Conservation (phyloP, 495 filamentous ascomycete species). For the Astrothelium subdiscretum region DNA sequence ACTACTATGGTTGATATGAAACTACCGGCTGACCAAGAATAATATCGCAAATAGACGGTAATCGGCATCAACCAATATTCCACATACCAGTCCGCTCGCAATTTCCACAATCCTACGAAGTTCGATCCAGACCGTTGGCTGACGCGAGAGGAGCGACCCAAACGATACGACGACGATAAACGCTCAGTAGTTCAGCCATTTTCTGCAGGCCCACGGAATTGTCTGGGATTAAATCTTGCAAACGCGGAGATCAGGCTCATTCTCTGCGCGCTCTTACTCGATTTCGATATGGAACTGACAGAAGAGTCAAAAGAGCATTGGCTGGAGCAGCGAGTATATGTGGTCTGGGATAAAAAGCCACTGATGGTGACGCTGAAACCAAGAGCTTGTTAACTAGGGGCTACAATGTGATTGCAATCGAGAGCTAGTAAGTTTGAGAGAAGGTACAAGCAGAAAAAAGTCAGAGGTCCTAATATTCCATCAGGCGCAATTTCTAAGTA, state of each 20-base stretch:
- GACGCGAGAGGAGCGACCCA: not conserved
- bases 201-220: constrained; percentile 8
- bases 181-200: constrained; percentile 6
- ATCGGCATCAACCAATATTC: constrained; percentile 36
- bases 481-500: not conserved
- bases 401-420: not conserved
- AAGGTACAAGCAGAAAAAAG: not conserved
- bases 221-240: constrained; percentile 16
- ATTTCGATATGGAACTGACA: constrained; percentile 20
- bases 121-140: constrained; percentile 4
- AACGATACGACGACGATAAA: constrained; percentile 3
- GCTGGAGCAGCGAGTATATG: not conserved
- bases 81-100: constrained; percentile 30
- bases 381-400: not conserved
- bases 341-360: not conserved
- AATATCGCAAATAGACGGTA: constrained; percentile 28
- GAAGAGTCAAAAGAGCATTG: not conserved
- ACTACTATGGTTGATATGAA: constrained; percentile 34
- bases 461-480: not conserved
- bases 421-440: not conserved
- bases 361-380: not conserved
- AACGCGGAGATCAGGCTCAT: constrained; percentile 24
- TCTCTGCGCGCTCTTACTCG: constrained; percentile 18
- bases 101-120: constrained; percentile 28
- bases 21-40: constrained; percentile 23